Evolutionary conservation across 2,329 filamentous ascomycete genomes (phyloP).

Genomic region (Curvularia hawaiiensis): DNA sequence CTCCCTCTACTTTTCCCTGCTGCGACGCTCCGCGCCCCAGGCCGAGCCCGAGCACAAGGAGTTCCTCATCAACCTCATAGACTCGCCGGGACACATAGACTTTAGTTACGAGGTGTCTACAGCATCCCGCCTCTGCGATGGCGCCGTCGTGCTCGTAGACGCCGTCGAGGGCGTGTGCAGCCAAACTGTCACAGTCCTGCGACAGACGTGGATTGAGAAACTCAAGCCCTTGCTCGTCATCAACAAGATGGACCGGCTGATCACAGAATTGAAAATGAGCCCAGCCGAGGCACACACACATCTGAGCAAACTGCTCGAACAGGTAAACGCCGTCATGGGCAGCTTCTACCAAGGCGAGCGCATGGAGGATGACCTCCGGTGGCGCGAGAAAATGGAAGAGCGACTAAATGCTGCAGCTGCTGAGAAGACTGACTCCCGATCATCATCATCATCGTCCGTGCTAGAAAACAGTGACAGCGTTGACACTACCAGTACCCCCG

Average conservation of each 20-base stretch:
- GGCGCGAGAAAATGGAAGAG: constrained; percentile 92
- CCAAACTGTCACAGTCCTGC: constrained; percentile 94
- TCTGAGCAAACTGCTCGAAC: constrained; percentile 85
- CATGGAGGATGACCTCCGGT: constrained; percentile 97
- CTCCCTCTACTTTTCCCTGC: constrained; percentile 92
- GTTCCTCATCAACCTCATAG: constrained; percentile 95
- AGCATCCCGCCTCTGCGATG: constrained; percentile 91
- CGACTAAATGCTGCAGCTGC: constrained; percentile 74
- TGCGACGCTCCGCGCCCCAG: constrained; percentile 73
- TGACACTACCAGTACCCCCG: constrained; percentile 54
- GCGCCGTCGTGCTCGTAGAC: constrained; percentile 91
- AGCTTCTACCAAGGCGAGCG: constrained; percentile 98
- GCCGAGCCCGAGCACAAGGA: constrained; percentile 76
- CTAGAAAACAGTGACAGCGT: constrained; percentile 61
- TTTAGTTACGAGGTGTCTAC: constrained; percentile 99
- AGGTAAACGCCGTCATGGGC: constrained; percentile 95
- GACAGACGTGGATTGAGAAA: constrained; percentile 95
- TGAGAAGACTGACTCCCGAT: constrained; percentile 63
- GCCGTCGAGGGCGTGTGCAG: constrained; percentile 98
- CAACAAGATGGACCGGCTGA: constrained; percentile 96
- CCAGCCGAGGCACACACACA: constrained; percentile 88
- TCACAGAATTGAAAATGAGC: constrained; percentile 94
- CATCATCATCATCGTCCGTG: constrained; percentile 47
- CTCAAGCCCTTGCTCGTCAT: constrained; percentile 93
- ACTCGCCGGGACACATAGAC: constrained; percentile 97